Evolutionary conservation across 352 stramenopile species (phyloP), one percentile per base, ranked within the genome.

Genomic region (Phytophthora brassicae): DNA sequence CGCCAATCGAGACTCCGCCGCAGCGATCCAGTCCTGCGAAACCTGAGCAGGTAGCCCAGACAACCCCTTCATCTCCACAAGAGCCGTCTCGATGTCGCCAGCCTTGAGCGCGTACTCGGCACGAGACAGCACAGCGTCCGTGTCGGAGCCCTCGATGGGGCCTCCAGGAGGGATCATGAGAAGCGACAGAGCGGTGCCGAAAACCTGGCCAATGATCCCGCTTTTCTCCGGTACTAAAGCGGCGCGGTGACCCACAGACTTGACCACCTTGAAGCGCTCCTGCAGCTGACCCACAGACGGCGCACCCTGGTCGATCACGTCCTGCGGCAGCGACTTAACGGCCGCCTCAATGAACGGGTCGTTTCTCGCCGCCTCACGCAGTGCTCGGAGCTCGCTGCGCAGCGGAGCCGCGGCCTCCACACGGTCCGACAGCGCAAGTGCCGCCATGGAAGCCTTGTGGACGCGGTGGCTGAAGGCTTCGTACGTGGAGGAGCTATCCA

Each of bases 401-500:
- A 94, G 71, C 17, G 85, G 83, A 20, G 74, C 75, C 6, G 83
- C 83, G 20, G 83, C 85, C 66, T 94, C 85, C 51, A 92, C 87
- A 36, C 85, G 85, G 66, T 92, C 81, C 51, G 83, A 92, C 20
- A 94, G 64, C 43, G 81, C 83, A 16, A 94, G 41, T 20, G 83
- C 85, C 0, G 85, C 85, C 57, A 94, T 84, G 29, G 83, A 94
- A 11, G 82, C 77, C 68, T 92, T 90, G 78, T 94, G 85, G 6
- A 92, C 79, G 43, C 90, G 80, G 71, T 92, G 83, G 69, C 83
- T 94, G 60, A 94, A 91, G 16, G 83, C 77, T 57, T 94, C 81
- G 66, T 94, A 92, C 38, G 82, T 89, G 31, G 78, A 92, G 11
- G 81, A 89, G 51, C 72, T 81, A 52, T 91, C 80, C 31, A 94